Percentiles rank a stretch among this genome's conserved stretches.
Evolutionary conservation across 352 stramenopile species (phyloP).

Genomic region (Peronospora tabacina): DNA sequence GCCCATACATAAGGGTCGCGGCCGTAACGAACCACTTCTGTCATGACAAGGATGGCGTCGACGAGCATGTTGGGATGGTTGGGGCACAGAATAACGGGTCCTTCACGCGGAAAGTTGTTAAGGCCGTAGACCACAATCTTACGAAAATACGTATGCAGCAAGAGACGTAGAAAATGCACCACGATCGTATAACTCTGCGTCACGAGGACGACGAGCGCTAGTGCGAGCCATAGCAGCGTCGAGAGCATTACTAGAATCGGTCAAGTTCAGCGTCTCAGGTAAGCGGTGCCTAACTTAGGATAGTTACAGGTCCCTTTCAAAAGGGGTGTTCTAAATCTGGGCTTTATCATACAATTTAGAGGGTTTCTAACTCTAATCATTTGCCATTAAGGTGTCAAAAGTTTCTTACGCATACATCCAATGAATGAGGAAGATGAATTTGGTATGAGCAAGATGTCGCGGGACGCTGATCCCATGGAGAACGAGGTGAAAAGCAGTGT

Average conservation of each 20-base stretch:
- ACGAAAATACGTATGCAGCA: slow-evolving; percentile 71
- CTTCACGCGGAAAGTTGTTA: slow-evolving; percentile 74
- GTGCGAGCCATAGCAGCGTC: slow-evolving; percentile 38
- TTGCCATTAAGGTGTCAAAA: too few relatives aligned
- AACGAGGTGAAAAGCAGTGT: slow-evolving; percentile 41
- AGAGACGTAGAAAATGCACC: slow-evolving; percentile 54
- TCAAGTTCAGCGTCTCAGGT: too few relatives aligned
- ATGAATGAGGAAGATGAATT: slow-evolving; percentile 68
- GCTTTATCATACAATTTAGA: too few relatives aligned
- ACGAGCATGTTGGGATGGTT: slow-evolving; percentile 84
- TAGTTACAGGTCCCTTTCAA: too few relatives aligned
- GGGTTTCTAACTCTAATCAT: not conserved
- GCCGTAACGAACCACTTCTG: slow-evolving; percentile 44
- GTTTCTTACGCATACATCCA: not conserved
- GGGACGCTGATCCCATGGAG: slow-evolving; percentile 63
- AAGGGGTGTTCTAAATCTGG: slow-evolving; percentile 1
- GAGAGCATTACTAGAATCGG: slow-evolving; percentile 24
- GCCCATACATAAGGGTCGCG: slow-evolving; percentile 64
- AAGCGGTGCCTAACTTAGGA: too few relatives aligned
- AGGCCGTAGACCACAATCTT: slow-evolving; percentile 71
- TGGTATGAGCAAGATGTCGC: slow-evolving; percentile 50
- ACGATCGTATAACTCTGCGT: slow-evolving; percentile 55
- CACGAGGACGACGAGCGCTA: slow-evolving; percentile 40
- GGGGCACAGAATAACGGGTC: slow-evolving; percentile 66
- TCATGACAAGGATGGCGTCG: slow-evolving; percentile 68